Evolutionary conservation across 1,284 basidiomycete species (phyloP).

Genomic region (Ceraceosorus bombacis): DNA sequence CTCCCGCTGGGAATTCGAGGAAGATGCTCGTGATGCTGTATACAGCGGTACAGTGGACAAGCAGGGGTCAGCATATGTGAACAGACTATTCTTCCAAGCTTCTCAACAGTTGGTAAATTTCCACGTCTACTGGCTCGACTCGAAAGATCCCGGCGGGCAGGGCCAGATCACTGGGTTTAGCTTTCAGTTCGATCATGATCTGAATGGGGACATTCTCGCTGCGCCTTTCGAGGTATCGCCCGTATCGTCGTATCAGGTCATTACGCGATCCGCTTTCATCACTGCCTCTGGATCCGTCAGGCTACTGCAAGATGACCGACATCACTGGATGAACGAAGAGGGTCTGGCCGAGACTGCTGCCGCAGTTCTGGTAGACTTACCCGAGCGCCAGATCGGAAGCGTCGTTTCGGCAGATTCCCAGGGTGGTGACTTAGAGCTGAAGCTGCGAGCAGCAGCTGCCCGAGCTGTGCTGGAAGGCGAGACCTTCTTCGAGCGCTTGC

Average conservation of each 20-base stretch:
- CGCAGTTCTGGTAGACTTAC: slow-evolving; percentile 65
- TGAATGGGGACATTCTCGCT: slow-evolving; percentile 62
- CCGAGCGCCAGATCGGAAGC: slow-evolving; percentile 56
- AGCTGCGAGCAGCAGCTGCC: slow-evolving; percentile 12
- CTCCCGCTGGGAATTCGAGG: slow-evolving; percentile 40
- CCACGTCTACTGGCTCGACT: slow-evolving; percentile 59
- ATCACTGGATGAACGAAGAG: slow-evolving; percentile 77
- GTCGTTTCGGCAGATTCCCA: background rate
- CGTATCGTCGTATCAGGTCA: slow-evolving; percentile 51
- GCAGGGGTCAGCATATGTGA: slow-evolving; percentile 59
- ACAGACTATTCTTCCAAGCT: slow-evolving; percentile 59
- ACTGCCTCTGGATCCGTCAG: slow-evolving; percentile 74
- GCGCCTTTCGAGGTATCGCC: slow-evolving; percentile 55
- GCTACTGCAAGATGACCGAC: slow-evolving; percentile 60
- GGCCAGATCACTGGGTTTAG: slow-evolving; percentile 60
- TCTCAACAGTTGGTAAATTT: slow-evolving; percentile 49
- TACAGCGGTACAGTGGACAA: slow-evolving; percentile 57
- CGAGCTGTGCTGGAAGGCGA: slow-evolving; percentile 51
- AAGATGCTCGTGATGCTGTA: slow-evolving; percentile 42
- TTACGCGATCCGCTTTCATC: slow-evolving; percentile 58
- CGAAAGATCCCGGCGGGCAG: slow-evolving; percentile 56
- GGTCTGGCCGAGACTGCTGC: slow-evolving; percentile 52
- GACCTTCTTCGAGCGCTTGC: slow-evolving; percentile 53
- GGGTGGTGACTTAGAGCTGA: background rate
- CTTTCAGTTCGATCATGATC: slow-evolving; percentile 64